Base-by-base conservation (phyloP, 306 rosid species). In the Ceratonia siliqua region DNA sequence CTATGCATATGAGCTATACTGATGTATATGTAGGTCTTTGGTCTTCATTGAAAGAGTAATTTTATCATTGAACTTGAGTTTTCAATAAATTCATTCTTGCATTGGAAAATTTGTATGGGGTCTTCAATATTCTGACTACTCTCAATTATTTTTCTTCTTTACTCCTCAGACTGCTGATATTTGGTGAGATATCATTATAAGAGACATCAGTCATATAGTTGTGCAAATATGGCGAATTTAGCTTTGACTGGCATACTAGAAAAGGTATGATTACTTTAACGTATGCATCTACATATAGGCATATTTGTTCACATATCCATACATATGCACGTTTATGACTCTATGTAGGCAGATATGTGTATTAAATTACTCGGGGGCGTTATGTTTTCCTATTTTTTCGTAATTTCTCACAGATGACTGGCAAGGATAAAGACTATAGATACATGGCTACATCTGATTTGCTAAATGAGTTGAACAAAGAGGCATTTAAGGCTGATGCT, bases 391-490 rank as follows among this genome's bases (percentile, higher is more conserved):
- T 12, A 3, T 68, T 9, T 39, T 38, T 46, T 20, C 42, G 22
- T 69, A 72, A 67, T 66, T 8, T 69, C 9, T 0, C 27, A 9
- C 82, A 89, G 95, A 89, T 89, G 87, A 87, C 95, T 0, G 92
- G 95, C 27, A 89, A 89, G 73, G 91, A 89, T 87, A 89, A 89
- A 75, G 95, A 89, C 73, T 89, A 67, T 74, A 83, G 95, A 81
- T 89, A 89, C 41, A 89, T 89, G 95, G 95, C 95, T 1, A 89
- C 95, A 27, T 89, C 90, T 54, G 95, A 89, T 87, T 85, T 89
- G 64, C 74, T 89, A 43, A 87, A 80, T 25, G 95, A 89, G 38
- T 73, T 89, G 57, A 89, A 87, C 80, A 87, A 78, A 73, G 87
- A 83, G 2, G 69, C 61, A 70, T 89, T 89, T 28, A 89, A 81